Conservation (phyloP, 202 grass and related monocot genomes). For the Dendrocalamus latiflorus region DNA sequence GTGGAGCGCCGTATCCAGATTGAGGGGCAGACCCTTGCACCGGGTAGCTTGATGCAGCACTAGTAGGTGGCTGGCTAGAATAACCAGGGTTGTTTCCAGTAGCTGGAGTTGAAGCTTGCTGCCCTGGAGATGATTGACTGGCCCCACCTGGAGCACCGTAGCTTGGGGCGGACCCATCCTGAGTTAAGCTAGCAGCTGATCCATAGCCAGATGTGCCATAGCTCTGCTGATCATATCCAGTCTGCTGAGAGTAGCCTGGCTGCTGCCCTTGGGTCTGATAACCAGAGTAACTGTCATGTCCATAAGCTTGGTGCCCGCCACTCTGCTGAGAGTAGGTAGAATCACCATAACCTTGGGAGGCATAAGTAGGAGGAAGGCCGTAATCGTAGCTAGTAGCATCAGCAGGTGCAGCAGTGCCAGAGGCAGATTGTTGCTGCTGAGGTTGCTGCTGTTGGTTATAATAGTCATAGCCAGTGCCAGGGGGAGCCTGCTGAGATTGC, state of each 20-base stretch:
- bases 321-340: conserved; percentile 51
- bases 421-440: conserved; percentile 45
- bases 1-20: conserved; percentile 41
- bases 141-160: conserved; percentile 51
- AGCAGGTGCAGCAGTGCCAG: conserved; percentile 51
- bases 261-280: too few species aligned
- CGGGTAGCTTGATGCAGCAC: conserved; percentile 53
- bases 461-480: conserved; percentile 87
- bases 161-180: conserved; percentile 55
- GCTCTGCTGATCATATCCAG: too few species aligned
- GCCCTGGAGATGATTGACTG: conserved; percentile 53
- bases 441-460: conserved; percentile 79
- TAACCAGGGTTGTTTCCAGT: conserved; percentile 50
- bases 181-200: conserved; percentile 44
- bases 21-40: conserved; percentile 41
- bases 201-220: too few species aligned
- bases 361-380: conserved; percentile 56
- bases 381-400: conserved; percentile 68
- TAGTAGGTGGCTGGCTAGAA: conserved; percentile 47
- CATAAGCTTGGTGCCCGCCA: conserved; percentile 43
- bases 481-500: conserved; percentile 51
- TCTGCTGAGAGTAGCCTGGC: too few species aligned
- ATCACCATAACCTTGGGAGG: conserved; percentile 63
- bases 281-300: conserved; percentile 36
- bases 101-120: conserved; percentile 48